Evolutionary conservation across 2,329 filamentous ascomycete species (phyloP), one percentile per base, ranked within the genome.

Genomic region (Geosmithia morbida): DNA sequence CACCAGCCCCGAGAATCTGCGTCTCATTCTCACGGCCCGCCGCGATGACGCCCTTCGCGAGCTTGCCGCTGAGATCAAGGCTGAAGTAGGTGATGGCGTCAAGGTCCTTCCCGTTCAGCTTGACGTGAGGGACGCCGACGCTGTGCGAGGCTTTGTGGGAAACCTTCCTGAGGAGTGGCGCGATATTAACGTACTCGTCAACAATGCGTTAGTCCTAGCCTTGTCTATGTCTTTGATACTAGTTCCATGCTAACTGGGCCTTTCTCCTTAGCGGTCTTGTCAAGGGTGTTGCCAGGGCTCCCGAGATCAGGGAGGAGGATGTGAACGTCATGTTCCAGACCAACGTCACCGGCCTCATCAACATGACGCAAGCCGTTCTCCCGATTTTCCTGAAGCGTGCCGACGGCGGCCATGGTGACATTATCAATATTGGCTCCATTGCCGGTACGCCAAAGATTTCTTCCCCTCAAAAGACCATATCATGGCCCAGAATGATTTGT

Each of bases 391-490:
- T 87, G 65, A 71, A 77, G 56, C 85, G 75, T 64, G 77, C 67
- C 59, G 74, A 90, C 48, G 83, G 85, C 50, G 89, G 88, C 49
- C 71, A 76, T 42, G 90, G 90, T 56, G 92, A 97, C 61, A 89
- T 98, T 61, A 94, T 98, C 69, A 97, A 96, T 60, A 68, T 96
- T 58, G 89, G 89, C 51, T 88, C 83, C 54, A 89, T 95, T 59
- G 89, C 89, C n/a, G 89, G 63, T 62, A 50, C n/a, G 55, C 45
- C 22, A 26, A 26, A 5, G 8, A 26, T 4, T 8, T 26, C 22
- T 26, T 26, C 22, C n/a, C n/a, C 22, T 26, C 8, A 26, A 5
- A 26, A 8, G 8, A 26, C 22, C 22, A 26, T 2, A 40, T 19
- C 17, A 14, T 7, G 14, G 17, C 30, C 17, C 14, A 16, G 19